Conservation (phyloP, 495 filamentous ascomycete species). For the Penicillium soppii region DNA sequence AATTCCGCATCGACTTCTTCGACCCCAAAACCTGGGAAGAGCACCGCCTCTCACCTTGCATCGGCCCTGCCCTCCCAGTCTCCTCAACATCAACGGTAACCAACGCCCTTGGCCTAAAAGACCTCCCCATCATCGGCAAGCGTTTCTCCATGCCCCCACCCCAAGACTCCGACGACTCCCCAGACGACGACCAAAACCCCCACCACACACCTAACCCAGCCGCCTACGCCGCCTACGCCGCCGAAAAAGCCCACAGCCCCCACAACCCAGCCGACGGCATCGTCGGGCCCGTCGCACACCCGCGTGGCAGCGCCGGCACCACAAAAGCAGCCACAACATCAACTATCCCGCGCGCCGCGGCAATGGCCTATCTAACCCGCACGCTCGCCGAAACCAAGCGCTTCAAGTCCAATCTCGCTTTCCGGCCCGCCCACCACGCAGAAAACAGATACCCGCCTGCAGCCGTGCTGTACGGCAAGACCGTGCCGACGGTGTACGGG, state of each 20-base stretch:
- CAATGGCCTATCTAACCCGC: conserved; percentile 72
- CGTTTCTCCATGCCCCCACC: conserved; percentile 36
- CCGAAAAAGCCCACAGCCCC: conserved; percentile 9
- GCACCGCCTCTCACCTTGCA: conserved; percentile 75
- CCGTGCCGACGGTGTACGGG: conserved; percentile 78
- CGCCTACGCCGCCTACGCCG: conserved; percentile 13
- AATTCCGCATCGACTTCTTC: conserved; percentile 86
- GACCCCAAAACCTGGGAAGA: conserved; percentile 75
- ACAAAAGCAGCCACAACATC: conserved; percentile 39
- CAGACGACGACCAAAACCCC: conserved; percentile 10
- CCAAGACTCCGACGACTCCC: conserved; percentile 19
- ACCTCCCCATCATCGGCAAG: conserved; percentile 41
- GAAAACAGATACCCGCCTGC: conserved; percentile 76
- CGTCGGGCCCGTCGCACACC: conserved; percentile 32
- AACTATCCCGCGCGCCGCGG: conserved; percentile 51
- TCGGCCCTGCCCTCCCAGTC: conserved; percentile 57
- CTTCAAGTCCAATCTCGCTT: conserved; percentile 73
- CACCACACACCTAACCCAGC: conserved; percentile 3
- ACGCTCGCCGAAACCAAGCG: conserved; percentile 66
- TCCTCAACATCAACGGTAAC: conserved; percentile 16
- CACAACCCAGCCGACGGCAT: conserved; percentile 35
- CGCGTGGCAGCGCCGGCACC: conserved; percentile 26
- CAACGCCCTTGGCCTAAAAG: conserved; percentile 38
- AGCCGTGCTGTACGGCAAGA: conserved; percentile 85
- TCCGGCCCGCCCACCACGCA: conserved; percentile 55